A percentile compares a stretch with the other conserved stretches of the same genome.
Evolutionary conservation across 768 basidiomycete genomes (phyloP).

Genomic region (Trametes punicea): DNA sequence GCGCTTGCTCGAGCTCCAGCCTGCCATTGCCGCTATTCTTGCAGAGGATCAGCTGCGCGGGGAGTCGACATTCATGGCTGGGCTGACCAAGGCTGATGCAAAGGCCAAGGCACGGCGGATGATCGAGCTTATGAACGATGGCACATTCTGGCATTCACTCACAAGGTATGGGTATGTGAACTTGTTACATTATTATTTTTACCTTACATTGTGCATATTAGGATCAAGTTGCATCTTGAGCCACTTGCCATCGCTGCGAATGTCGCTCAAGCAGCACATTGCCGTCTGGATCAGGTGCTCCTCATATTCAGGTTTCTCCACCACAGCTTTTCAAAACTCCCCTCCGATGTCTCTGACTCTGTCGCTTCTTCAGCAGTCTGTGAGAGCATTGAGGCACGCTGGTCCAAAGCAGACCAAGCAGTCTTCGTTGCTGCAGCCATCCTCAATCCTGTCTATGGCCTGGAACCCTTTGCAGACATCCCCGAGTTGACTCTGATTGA

Average conservation of each 20-base stretch:
- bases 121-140: slow-evolving; percentile 16
- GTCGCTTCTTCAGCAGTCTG: slow-evolving; percentile 1
- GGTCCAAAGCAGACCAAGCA: slow-evolving; percentile 26
- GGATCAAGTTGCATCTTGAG: slow-evolving; percentile 21
- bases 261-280: slow-evolving; percentile 30
- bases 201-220: slow-evolving; percentile 1
- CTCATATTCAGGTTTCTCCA: slow-evolving; percentile 33
- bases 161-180: neutral
- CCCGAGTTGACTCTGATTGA: neutral
- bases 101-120: slow-evolving; percentile 11
- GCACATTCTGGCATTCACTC: neutral
- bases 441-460: neutral
- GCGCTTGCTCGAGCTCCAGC: slow-evolving; percentile 25
- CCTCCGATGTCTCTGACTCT: neutral
- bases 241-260: slow-evolving; percentile 39
- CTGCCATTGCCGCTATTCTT: slow-evolving; percentile 15
- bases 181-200: neutral
- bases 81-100: slow-evolving; percentile 13
- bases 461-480: neutral
- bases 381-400: slow-evolving; percentile 22
- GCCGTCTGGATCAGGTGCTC: slow-evolving; percentile 34
- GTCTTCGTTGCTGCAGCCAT: slow-evolving; percentile 17
- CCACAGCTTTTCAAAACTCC: neutral
- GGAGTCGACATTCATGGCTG: slow-evolving; percentile 8
- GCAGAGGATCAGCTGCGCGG: slow-evolving; percentile 5